Conservation (phyloP, 805 yeast species). For the Groenewaldozyma salmanticensis region DNA sequence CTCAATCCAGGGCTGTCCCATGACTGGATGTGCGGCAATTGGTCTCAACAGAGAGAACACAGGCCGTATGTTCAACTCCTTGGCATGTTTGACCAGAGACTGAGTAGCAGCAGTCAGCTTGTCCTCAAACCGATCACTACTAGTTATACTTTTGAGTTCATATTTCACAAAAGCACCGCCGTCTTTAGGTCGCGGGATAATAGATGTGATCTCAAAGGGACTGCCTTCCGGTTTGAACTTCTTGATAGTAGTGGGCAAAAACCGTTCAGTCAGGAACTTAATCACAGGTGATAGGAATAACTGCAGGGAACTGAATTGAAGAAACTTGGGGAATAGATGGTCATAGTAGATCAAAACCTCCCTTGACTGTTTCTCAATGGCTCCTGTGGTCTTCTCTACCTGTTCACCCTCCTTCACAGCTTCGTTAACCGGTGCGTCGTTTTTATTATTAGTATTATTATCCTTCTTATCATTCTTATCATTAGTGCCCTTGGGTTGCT, state of each 20-base stretch:
- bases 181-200: constrained; percentile 68
- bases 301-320: constrained; percentile 6
- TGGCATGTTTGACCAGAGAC: constrained; percentile 2
- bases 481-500: too few relatives aligned
- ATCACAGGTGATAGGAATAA: constrained; percentile 2
- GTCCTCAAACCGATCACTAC: too few relatives aligned
- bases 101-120: constrained; percentile 36
- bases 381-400: constrained; percentile 19
- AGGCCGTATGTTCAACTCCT: constrained; percentile 37
- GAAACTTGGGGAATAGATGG: constrained; percentile 36
- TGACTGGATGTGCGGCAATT: constrained; percentile 61
- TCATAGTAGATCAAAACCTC: constrained; percentile 43
- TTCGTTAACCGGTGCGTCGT: too few relatives aligned
- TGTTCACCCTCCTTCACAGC: constrained; percentile 9
- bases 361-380: constrained; percentile 15
- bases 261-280: constrained; percentile 2
- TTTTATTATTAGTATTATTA: too few relatives aligned
- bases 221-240: constrained; percentile 19
- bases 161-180: constrained; percentile 91
- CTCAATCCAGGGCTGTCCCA: constrained; percentile 95
- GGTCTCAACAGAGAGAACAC: constrained; percentile 34
- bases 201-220: constrained; percentile 40
- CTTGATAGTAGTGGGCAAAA: constrained; percentile 12
- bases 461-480: too few relatives aligned
- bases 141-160: too few relatives aligned